Percentiles rank a stretch among this genome's conserved stretches.
phyloP scores from a whole-genome alignment of 2,329 filamentous ascomycete genomes.

The Colletotrichum sp. region DNA sequence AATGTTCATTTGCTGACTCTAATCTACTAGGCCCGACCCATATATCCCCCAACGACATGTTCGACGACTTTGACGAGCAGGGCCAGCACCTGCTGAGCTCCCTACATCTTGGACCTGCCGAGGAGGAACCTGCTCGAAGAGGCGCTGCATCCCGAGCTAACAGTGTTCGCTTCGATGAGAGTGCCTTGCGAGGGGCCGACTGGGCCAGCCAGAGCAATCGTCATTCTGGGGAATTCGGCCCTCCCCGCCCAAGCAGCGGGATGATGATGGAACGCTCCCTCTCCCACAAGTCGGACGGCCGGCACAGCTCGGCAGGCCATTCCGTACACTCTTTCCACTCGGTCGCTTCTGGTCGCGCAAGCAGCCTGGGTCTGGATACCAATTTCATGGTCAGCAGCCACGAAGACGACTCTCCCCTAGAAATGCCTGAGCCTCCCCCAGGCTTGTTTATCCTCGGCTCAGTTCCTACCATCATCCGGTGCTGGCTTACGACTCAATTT shows the following conservation, averaged over 20 bases:
- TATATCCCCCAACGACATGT: slow-evolving; percentile 81
- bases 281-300: slow-evolving; percentile 95
- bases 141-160: slow-evolving; percentile 92
- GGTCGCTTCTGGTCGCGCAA: slow-evolving; percentile 78
- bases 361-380: slow-evolving; percentile 85
- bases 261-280: slow-evolving; percentile 90
- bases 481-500: slow-evolving; percentile 91
- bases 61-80: slow-evolving; percentile 90
- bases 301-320: slow-evolving; percentile 88
- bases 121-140: slow-evolving; percentile 84
- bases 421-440: slow-evolving; percentile 78
- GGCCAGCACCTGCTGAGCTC: slow-evolving; percentile 80
- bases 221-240: slow-evolving; percentile 82
- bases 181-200: slow-evolving; percentile 84
- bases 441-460: slow-evolving; percentile 86
- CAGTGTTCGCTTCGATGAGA: slow-evolving; percentile 97
- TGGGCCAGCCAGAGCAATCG: slow-evolving; percentile 81
- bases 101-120: slow-evolving; percentile 79
- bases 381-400: slow-evolving; percentile 65
- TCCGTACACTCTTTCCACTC: slow-evolving; percentile 70
- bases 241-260: slow-evolving; percentile 78
- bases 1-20: slow-evolving; percentile 23
- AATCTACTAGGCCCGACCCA: slow-evolving; percentile 71
- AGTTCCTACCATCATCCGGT: slow-evolving; percentile 92
- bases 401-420: slow-evolving; percentile 72